Percentiles rank a stretch among this genome's conserved stretches.
These are phyloP conservation scores for Rhynchospora pubera DNA, from an alignment of 176 grass and related monocot species.

Conservation along the genomic window DNA sequence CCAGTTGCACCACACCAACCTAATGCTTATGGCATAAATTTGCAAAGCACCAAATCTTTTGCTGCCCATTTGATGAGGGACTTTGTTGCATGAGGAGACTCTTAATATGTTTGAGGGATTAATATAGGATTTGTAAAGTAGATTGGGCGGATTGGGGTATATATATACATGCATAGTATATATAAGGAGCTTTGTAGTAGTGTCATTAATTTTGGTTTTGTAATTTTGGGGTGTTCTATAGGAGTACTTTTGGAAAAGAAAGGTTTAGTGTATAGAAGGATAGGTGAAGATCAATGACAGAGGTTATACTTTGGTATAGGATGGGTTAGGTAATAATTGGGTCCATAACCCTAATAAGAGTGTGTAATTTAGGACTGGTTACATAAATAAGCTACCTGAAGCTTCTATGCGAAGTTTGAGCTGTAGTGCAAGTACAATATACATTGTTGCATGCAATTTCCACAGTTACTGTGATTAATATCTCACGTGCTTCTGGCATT, in stretches of 20 bases:
- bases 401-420: background rate
- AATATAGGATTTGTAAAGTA: slow-evolving; percentile 69
- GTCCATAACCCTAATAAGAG: slow-evolving; percentile 20
- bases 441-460: background rate
- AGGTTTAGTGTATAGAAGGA: slow-evolving; percentile 32
- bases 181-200: slow-evolving; percentile 40
- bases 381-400: background rate
- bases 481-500: background rate
- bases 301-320: slow-evolving; percentile 26
- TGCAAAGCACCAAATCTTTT: slow-evolving; percentile 74
- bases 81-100: slow-evolving; percentile 42
- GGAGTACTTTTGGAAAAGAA: slow-evolving; percentile 13
- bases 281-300: slow-evolving; percentile 18
- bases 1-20: slow-evolving; percentile 23
- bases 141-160: slow-evolving; percentile 29
- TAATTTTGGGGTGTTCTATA: slow-evolving; percentile 12
- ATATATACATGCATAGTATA: slow-evolving; percentile 26
- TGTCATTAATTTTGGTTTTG: slow-evolving; percentile 3
- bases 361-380: slow-evolving; percentile 19
- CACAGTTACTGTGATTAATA: background rate
- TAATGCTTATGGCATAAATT: slow-evolving; percentile 66
- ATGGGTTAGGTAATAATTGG: slow-evolving; percentile 12
- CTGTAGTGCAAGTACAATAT: background rate
- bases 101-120: background rate
- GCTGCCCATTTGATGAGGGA: slow-evolving; percentile 79